phyloP scores from a whole-genome alignment of 192 early-diverging fungal species.

The Thamnidium elegans region DNA sequence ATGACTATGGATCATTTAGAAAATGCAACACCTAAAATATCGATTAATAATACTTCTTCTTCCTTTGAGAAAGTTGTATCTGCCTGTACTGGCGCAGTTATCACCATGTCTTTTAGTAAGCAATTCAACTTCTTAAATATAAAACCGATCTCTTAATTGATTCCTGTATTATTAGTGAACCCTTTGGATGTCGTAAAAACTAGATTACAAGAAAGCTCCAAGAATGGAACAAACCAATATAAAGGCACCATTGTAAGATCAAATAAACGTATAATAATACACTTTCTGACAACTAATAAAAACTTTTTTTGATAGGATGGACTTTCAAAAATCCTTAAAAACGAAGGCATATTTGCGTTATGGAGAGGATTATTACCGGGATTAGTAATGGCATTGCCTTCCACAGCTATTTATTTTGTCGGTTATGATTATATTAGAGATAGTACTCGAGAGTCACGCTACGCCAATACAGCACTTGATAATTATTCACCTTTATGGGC shows the following conservation, averaged over 20 bases:
- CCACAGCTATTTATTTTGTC: conserved; percentile 91
- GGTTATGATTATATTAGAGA: conserved; percentile 89
- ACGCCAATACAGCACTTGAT: conserved; percentile 38
- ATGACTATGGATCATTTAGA: no score
- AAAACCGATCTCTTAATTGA: not conserved
- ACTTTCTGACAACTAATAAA: not conserved
- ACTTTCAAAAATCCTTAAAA: conserved; percentile 70
- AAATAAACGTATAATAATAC: conserved; percentile 10
- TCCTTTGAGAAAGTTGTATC: conserved; percentile 70
- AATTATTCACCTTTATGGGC: conserved; percentile 68
- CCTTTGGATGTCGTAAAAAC: conserved; percentile 91
- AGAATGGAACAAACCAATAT: not conserved
- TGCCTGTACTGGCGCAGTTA: conserved; percentile 76
- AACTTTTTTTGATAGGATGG: conserved; percentile 50
- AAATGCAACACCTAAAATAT: no score
- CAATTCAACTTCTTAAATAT: not conserved
- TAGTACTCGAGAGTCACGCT: conserved; percentile 32
- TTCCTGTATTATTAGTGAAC: conserved; percentile 58
- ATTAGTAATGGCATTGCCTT: conserved; percentile 84
- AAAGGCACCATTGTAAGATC: conserved; percentile 2
- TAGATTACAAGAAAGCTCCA: conserved; percentile 58
- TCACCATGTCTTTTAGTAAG: conserved; percentile 79
- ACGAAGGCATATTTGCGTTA: conserved; percentile 77
- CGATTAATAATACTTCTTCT: conserved; percentile 16
- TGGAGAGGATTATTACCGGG: conserved; percentile 89